Base-by-base conservation (phyloP, 495 filamentous ascomycete genomes). In the Neurospora intermedia region DNA sequence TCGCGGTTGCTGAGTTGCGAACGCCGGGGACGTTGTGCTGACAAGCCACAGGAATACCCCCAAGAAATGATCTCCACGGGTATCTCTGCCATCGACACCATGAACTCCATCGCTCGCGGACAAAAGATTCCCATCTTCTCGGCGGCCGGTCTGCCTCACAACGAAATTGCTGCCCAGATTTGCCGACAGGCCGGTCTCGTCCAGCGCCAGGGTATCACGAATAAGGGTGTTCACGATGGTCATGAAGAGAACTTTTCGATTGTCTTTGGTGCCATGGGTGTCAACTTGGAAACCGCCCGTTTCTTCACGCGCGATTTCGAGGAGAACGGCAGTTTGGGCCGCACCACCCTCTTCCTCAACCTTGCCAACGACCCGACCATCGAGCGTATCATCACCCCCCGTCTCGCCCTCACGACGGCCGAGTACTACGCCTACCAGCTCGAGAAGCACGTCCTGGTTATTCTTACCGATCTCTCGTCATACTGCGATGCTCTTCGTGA, bases 81-180 rank as follows among this genome's bases (percentile, higher is more conserved):
- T 89, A 99, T 99, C 81, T 97, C 94, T 73, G 94, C 96, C 79
- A 99, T 99, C 79, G 96, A 99, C 82, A 98, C 95, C 54, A 99
- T 99, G 96, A 99, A 99, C 89, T 98, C 96, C 74, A 95, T 99
- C 82, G 96, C 96, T 76, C 94, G 96, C 87, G 96, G 96, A 73
- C 96, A 99, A 84, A 99, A 99, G 87, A 99, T 99, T 75, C 96
- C 96, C 72, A 99, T 99, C 80, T 99, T 99, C 90, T 98, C 96
- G 8, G 94, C 96, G 69, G 91, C 96, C 71, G 96, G 96, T 94
- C 87, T 99, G 71, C 96, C 96, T 7, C 96, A 99, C 83, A 98
- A 98, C 83, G 96, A 99, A 85, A 97, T 99, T 77, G 96, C 96
- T 71, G 96, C 96, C 66, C 93, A 96, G 82, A 98, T 99, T 81